phyloP scores from a whole-genome alignment of 2,329 filamentous ascomycete genomes.

The Neobulgaria alba region DNA sequence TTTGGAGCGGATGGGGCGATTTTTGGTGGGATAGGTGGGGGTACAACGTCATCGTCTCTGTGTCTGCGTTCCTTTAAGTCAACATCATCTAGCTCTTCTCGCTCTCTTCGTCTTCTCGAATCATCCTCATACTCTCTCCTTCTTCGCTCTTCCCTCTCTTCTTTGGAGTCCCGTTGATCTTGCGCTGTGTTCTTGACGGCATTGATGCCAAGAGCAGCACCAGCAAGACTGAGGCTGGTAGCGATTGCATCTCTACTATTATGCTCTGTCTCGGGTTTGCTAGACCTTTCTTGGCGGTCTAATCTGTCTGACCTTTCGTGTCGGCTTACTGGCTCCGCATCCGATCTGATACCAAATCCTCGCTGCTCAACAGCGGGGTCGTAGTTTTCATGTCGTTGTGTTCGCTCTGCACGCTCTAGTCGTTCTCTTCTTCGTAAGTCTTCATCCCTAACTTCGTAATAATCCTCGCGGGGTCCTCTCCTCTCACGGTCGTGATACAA shows the following conservation, averaged over 20 bases:
- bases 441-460: slow-evolving; percentile 26
- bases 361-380: slow-evolving; percentile 24
- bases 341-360: slow-evolving; percentile 19
- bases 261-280: slow-evolving; percentile 16
- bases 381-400: slow-evolving; percentile 2
- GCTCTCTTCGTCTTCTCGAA: slow-evolving; percentile 18
- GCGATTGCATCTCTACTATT: slow-evolving; percentile 25
- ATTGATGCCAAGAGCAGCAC: slow-evolving; percentile 26
- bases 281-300: slow-evolving; percentile 4
- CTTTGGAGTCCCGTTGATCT: slow-evolving; percentile 20
- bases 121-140: slow-evolving; percentile 25
- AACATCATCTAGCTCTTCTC: slow-evolving; percentile 18
- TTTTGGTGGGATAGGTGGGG: slow-evolving; percentile 6
- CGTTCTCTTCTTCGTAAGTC: slow-evolving; percentile 19
- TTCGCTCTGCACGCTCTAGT: slow-evolving; percentile 18
- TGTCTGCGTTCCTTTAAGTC: slow-evolving; percentile 18
- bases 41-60: slow-evolving; percentile 17
- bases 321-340: slow-evolving; percentile 6
- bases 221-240: slow-evolving; percentile 27
- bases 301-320: slow-evolving; percentile 4
- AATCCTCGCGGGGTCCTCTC: slow-evolving; percentile 23
- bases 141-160: slow-evolving; percentile 21
- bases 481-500: slow-evolving; percentile 24
- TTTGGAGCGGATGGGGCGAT: neutral
- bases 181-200: slow-evolving; percentile 22